A percentile compares a stretch with the other conserved stretches of the same genome.
Conservation (phyloP, 2,329 filamentous ascomycete genomes). For the Delphinella strobiligena region DNA sequence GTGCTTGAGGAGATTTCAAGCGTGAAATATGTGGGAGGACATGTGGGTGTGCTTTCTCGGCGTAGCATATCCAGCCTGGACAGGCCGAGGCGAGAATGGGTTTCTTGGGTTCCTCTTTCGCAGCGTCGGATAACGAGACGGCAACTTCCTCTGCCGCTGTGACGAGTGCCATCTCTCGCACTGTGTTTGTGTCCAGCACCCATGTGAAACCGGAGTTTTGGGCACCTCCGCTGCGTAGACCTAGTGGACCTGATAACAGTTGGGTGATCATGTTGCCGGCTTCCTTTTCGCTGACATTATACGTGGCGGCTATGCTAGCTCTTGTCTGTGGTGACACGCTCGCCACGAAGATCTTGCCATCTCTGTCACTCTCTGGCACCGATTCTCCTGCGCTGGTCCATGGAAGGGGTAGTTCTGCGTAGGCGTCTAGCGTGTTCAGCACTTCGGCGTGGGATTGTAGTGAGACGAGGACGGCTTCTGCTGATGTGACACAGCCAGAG, state of each 20-base stretch:
- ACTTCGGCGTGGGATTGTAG: slow-evolving; percentile 91
- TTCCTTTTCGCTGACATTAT: slow-evolving; percentile 58
- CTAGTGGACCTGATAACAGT: slow-evolving; percentile 58
- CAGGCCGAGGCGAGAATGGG: slow-evolving; percentile 81
- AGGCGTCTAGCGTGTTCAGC: slow-evolving; percentile 62
- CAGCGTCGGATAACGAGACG: slow-evolving; percentile 17
- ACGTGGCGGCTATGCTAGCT: slow-evolving; percentile 78
- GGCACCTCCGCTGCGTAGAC: slow-evolving; percentile 57
- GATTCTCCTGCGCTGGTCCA: slow-evolving; percentile 12
- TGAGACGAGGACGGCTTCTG: slow-evolving; percentile 91
- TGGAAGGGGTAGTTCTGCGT: slow-evolving; percentile 30
- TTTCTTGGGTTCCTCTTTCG: slow-evolving; percentile 32
- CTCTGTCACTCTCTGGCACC: slow-evolving; percentile 10
- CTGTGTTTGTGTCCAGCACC: slow-evolving; percentile 79
- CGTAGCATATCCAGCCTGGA: slow-evolving; percentile 97
- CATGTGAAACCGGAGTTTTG: slow-evolving; percentile 71
- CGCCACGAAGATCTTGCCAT: slow-evolving; percentile 74
- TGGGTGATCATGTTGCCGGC: slow-evolving; percentile 75
- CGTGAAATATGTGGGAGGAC: slow-evolving; percentile 82
- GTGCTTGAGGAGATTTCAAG: slow-evolving; percentile 86
- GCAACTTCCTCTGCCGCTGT: slow-evolving; percentile 36
- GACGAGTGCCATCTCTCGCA: slow-evolving; percentile 73
- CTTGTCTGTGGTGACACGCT: slow-evolving; percentile 86
- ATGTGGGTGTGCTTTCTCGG: slow-evolving; percentile 93
- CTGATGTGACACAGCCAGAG: slow-evolving; percentile 93